Conservation (phyloP, 768 basidiomycete genomes). For the Boletus tomentosulus region DNA sequence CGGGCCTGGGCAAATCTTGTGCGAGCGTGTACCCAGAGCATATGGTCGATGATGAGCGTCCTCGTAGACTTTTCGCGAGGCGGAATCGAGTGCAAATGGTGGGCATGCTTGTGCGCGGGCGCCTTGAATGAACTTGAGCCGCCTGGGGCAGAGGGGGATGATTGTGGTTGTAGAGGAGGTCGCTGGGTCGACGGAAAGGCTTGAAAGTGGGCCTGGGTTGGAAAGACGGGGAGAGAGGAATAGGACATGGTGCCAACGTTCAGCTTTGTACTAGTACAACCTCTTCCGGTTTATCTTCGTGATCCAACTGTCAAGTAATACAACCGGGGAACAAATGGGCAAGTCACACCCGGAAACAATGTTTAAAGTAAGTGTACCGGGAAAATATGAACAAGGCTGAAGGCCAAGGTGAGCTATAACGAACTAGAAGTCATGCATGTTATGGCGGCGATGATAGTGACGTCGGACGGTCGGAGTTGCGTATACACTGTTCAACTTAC, state of each 20-base stretch:
- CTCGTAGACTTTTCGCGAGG: slow-evolving; percentile 86
- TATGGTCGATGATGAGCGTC: slow-evolving; percentile 83
- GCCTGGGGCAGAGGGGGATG: slow-evolving; percentile 13
- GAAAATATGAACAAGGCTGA: neutral
- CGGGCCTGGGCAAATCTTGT: too few relatives aligned
- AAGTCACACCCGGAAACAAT: neutral
- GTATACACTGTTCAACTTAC: neutral
- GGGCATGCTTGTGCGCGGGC: slow-evolving; percentile 84
- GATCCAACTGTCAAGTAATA: neutral
- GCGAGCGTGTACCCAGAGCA: slow-evolving; percentile 79
- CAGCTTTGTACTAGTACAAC: slow-evolving; percentile 2
- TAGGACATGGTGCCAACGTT: slow-evolving; percentile 26
- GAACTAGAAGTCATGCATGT: neutral
- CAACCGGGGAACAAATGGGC: neutral
- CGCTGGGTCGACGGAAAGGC: slow-evolving; percentile 15
- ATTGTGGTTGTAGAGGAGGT: slow-evolving; percentile 5
- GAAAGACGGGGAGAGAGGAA: slow-evolving; percentile 23
- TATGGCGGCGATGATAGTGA: neutral
- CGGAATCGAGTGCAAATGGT: slow-evolving; percentile 82
- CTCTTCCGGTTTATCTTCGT: slow-evolving; percentile 24
- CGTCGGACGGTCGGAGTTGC: too few relatives aligned
- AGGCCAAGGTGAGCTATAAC: neutral
- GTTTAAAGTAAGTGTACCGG: neutral
- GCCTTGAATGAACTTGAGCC: slow-evolving; percentile 46
- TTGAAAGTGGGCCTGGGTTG: slow-evolving; percentile 16